Evolutionary conservation across 1,284 basidiomycete species (phyloP).

Genomic region (Trametes hirsuta): DNA sequence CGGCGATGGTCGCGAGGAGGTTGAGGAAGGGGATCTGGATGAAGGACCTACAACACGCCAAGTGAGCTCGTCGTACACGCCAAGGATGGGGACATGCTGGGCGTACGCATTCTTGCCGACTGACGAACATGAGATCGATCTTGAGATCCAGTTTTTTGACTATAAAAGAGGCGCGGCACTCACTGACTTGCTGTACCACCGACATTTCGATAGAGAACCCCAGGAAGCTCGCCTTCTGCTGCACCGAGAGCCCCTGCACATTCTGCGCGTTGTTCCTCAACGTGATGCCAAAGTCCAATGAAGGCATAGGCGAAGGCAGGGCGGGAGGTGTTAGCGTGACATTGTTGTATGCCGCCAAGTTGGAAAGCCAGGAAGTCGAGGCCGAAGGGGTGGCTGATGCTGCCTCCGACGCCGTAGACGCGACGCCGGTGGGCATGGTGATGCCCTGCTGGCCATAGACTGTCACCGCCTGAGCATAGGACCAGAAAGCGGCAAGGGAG

Average conservation of each 20-base stretch:
- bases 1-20: constrained; percentile 67
- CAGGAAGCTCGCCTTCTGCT: constrained; percentile 62
- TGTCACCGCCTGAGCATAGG: constrained; percentile 21
- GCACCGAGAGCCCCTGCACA: constrained; percentile 48
- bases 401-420: constrained; percentile 6
- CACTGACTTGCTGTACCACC: constrained; percentile 58
- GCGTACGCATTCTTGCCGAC: constrained; percentile 25
- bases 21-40: constrained; percentile 74
- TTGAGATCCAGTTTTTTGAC: constrained; percentile 14
- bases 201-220: constrained; percentile 78
- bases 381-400: constrained; percentile 2
- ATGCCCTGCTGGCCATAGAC: constrained; percentile 27
- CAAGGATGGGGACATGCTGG: constrained; percentile 33
- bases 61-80: constrained; percentile 9
- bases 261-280: constrained; percentile 24
- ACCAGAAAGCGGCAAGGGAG: constrained; percentile 14
- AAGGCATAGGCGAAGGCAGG: constrained; percentile 18
- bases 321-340: constrained; percentile 26
- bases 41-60: constrained; percentile 40
- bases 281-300: constrained; percentile 31
- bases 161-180: neutral
- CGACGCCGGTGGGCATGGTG: constrained; percentile 14
- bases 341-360: constrained; percentile 29
- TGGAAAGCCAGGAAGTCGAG: constrained; percentile 18
- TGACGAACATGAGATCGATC: constrained; percentile 7